A percentile compares a stretch with the other conserved stretches of the same genome.
Conservation (phyloP, 2,329 filamentous ascomycete species). For the Dactylellina sp. region DNA sequence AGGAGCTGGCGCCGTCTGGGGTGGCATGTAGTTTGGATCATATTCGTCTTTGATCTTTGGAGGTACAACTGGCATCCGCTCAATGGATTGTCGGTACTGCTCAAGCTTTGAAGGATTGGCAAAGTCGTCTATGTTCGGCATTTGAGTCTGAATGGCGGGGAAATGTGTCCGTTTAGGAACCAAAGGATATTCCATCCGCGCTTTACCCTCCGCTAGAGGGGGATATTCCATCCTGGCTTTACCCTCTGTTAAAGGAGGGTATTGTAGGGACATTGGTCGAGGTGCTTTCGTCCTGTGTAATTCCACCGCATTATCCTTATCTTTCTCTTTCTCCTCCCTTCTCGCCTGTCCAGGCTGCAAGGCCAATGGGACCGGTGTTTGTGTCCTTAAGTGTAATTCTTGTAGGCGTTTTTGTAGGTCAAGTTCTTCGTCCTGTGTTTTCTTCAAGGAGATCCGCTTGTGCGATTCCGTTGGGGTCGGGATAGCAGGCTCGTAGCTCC, state of each 20-base stretch:
- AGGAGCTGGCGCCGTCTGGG: constrained; percentile 13
- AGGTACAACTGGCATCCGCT: constrained; percentile 44
- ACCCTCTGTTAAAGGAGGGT: constrained; percentile 28
- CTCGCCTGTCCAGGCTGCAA: constrained; percentile 25
- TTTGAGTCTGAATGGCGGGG: constrained; percentile 22
- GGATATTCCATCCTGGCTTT: constrained; percentile 40
- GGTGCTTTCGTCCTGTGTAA: constrained; percentile 35
- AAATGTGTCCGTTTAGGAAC: constrained; percentile 46
- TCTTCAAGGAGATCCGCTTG: constrained; percentile 51
- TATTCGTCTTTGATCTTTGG: constrained; percentile 54
- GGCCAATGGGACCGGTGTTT: constrained; percentile 33
- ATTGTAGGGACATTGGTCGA: constrained; percentile 44
- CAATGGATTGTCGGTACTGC: constrained; percentile 44
- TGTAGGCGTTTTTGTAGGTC: constrained; percentile 56
- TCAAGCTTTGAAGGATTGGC: constrained; percentile 51
- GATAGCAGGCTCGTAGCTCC: constrained; percentile 52
- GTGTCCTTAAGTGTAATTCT: constrained; percentile 48
- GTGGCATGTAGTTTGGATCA: constrained; percentile 40
- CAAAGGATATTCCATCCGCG: constrained; percentile 44
- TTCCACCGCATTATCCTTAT: constrained; percentile 51
- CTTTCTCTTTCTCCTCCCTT: constrained; percentile 42
- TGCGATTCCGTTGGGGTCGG: constrained; percentile 49
- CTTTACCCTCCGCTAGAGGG: constrained; percentile 27
- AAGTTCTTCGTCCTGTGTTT: constrained; percentile 46
- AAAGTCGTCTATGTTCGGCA: constrained; percentile 54